A percentile compares a stretch with the other conserved stretches of the same genome.
Evolutionary conservation across 2,329 filamentous ascomycete genomes (phyloP).

Genomic region (Fusarium siculi): DNA sequence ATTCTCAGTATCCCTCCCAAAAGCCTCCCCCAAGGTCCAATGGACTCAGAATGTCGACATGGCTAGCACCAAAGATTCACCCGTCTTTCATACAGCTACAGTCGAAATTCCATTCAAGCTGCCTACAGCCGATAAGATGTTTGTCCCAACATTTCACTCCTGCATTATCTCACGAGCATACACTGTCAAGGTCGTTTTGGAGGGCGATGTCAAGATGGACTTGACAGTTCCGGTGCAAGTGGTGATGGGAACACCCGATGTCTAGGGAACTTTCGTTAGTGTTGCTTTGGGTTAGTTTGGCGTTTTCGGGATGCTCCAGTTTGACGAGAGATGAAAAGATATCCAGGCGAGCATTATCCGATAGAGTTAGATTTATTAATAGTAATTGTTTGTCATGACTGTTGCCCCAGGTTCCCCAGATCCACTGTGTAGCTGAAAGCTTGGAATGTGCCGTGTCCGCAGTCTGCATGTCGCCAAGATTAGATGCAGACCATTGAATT

Average conservation of each 20-base stretch:
- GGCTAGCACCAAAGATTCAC: slow-evolving; percentile 10
- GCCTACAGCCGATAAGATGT: slow-evolving; percentile 27
- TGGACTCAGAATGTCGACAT: slow-evolving; percentile 35
- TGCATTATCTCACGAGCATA: slow-evolving; percentile 30
- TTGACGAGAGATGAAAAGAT: slow-evolving; percentile 28
- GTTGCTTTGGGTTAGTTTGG: not conserved
- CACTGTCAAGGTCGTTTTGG: slow-evolving; percentile 20
- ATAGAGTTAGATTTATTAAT: slow-evolving; percentile 24
- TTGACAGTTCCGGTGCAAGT: slow-evolving; percentile 28
- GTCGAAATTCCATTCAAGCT: slow-evolving; percentile 26
- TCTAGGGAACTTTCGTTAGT: not conserved
- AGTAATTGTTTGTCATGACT: slow-evolving; percentile 9
- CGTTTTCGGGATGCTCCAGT: slow-evolving; percentile 1
- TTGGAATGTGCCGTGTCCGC: not conserved
- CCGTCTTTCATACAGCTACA: slow-evolving; percentile 33
- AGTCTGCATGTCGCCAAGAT: not conserved
- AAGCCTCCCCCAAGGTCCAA: not conserved
- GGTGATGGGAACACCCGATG: slow-evolving; percentile 25
- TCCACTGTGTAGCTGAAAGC: slow-evolving; percentile 1
- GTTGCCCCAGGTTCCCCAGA: not conserved
- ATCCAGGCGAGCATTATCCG: slow-evolving; percentile 28
- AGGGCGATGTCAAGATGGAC: slow-evolving; percentile 36
- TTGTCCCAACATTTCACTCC: slow-evolving; percentile 29
- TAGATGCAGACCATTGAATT: not conserved
- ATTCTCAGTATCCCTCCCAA: slow-evolving; percentile 13